Conservation (phyloP, 805 yeast species). For the Lipomyces spencermartinsiae region DNA sequence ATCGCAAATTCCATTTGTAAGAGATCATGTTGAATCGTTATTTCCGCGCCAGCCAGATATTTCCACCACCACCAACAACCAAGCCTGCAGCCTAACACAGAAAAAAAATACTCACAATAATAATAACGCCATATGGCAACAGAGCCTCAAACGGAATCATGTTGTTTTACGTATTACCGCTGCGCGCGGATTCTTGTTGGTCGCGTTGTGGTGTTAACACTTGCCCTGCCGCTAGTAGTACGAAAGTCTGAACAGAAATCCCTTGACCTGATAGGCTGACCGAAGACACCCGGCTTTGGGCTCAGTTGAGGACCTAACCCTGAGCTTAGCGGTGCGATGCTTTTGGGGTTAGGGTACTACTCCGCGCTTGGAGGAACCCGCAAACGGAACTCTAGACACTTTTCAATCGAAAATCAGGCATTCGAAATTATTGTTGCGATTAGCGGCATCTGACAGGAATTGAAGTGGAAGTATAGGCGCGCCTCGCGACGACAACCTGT, state of each 20-base stretch:
- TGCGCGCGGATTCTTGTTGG: no score
- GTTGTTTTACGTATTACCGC: slow-evolving; percentile 1
- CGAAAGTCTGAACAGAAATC: no score
- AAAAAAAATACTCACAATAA: slow-evolving; percentile 51
- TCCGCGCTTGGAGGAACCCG: no score
- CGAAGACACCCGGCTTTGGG: no score
- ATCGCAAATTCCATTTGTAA: background rate
- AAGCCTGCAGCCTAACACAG: background rate
- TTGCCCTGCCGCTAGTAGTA: no score
- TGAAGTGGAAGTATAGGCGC: background rate
- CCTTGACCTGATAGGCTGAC: no score
- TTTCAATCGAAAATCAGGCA: background rate
- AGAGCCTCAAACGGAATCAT: slow-evolving; percentile 77
- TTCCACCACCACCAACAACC: no score
- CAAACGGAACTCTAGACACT: background rate
- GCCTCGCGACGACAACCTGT: background rate
- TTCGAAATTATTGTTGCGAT: background rate
- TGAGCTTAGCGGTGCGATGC: no score
- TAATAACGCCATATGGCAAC: slow-evolving; percentile 65
- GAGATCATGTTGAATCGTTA: no score
- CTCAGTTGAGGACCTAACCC: no score
- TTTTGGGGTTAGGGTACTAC: no score
- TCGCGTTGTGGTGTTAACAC: background rate
- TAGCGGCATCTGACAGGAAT: background rate
- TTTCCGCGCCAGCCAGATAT: no score